Conservation (phyloP, 1,284 basidiomycete species). For the Acaromyces ingoldii region DNA sequence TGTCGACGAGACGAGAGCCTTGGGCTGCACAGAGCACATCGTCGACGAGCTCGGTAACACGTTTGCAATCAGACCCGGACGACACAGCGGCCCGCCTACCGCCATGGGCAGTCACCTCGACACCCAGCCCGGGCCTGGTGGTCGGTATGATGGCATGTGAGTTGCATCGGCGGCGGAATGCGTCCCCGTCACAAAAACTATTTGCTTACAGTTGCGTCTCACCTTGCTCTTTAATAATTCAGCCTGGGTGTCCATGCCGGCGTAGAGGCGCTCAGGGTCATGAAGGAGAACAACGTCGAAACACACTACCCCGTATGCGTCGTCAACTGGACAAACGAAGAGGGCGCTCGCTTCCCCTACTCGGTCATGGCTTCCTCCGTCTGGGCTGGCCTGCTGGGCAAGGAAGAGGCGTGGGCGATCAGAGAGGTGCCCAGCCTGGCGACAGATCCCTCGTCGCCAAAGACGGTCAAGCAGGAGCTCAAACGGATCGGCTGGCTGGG, state of each 20-base stretch:
- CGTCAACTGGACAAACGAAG: constrained; percentile 38
- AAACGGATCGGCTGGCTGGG: neutral
- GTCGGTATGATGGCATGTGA: constrained; percentile 47
- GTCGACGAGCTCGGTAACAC: neutral
- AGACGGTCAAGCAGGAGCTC: neutral
- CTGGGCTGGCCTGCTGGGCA: neutral
- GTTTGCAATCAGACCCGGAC: neutral
- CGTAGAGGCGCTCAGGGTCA: constrained; percentile 17
- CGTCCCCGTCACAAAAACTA: too few relatives aligned
- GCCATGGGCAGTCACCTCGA: constrained; percentile 45
- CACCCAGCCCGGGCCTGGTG: constrained; percentile 43
- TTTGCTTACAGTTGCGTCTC: too few relatives aligned
- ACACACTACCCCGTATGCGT: constrained; percentile 32
- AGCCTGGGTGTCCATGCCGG: constrained; percentile 34
- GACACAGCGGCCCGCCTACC: constrained; percentile 21
- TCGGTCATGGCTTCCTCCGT: neutral
- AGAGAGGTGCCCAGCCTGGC: neutral
- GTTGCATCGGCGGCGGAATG: too few relatives aligned
- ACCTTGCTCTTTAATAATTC: too few relatives aligned
- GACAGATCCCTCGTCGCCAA: too few relatives aligned
- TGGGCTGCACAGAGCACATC: neutral
- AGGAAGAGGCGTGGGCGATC: neutral
- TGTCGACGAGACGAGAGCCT: neutral
- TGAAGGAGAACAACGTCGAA: constrained; percentile 30
- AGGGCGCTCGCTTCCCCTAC: constrained; percentile 37